A percentile compares a stretch with the other conserved stretches of the same genome.
Evolutionary conservation across 306 rosid species (phyloP).

Genomic region (Acacia crassicarpa): DNA sequence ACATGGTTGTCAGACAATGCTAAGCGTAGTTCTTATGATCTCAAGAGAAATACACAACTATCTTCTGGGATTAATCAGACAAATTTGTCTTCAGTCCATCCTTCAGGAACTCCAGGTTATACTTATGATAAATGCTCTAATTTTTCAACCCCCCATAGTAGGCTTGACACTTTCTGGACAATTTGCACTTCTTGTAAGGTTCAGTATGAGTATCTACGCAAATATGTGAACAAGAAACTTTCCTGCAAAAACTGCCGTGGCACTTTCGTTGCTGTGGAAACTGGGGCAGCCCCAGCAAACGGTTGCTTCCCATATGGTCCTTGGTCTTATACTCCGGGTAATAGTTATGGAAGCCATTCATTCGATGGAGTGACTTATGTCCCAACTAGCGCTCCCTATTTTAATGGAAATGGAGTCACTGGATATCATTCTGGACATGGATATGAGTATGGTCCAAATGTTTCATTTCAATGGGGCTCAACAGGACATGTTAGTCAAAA

Average conservation of each 20-base stretch:
- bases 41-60: conserved; percentile 53
- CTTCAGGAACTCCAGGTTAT: conserved; percentile 45
- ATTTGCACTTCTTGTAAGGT: conserved; percentile 77
- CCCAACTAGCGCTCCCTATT: conserved; percentile 47
- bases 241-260: conserved; percentile 77
- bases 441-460: conserved; percentile 55
- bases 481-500: conserved; percentile 46
- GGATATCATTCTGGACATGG: conserved; percentile 52
- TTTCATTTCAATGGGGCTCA: conserved; percentile 69
- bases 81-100: conserved; percentile 48
- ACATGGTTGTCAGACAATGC: conserved; percentile 57
- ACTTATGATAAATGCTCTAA: conserved; percentile 40
- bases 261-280: conserved; percentile 63
- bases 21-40: conserved; percentile 52
- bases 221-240: conserved; percentile 73
- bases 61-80: conserved; percentile 48
- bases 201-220: conserved; percentile 74
- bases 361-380: conserved; percentile 62
- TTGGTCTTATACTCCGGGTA: conserved; percentile 51
- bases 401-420: conserved; percentile 52
- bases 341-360: conserved; percentile 59
- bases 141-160: conserved; percentile 39
- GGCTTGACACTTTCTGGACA: conserved; percentile 79
- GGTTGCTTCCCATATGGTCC: conserved; percentile 71
- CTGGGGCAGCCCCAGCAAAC: conserved; percentile 68